These are phyloP conservation scores for Agaricus sinodeliciosus DNA, from an alignment of 768 basidiomycete species.

Conservation along the genomic window DNA sequence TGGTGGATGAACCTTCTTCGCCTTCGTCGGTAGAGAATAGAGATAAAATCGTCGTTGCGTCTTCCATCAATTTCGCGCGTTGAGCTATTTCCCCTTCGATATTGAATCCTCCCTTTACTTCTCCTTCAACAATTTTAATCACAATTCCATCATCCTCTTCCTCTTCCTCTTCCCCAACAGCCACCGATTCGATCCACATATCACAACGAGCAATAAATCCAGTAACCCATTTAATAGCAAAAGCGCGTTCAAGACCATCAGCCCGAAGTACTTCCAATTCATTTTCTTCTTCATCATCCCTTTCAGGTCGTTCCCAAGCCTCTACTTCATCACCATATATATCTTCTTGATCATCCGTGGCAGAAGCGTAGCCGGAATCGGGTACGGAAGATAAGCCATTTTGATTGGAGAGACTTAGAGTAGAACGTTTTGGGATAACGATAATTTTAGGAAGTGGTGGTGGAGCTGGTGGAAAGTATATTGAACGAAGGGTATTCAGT, in stretches of 20 bases:
- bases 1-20: constrained; percentile 27
- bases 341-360: constrained; percentile 49
- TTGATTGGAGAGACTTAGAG: constrained; percentile 22
- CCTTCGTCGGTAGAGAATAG: constrained; percentile 38
- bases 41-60: constrained; percentile 52
- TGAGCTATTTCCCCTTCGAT: constrained; percentile 27
- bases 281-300: constrained; percentile 18
- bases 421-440: constrained; percentile 20
- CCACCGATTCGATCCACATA: constrained; percentile 32
- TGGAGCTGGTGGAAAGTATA: constrained; percentile 39
- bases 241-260: constrained; percentile 62
- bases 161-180: background rate
- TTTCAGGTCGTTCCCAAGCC: constrained; percentile 5
- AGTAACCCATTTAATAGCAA: constrained; percentile 70
- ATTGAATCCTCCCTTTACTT: constrained; percentile 12
- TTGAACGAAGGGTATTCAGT: constrained; percentile 30
- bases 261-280: constrained; percentile 43
- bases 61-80: constrained; percentile 43
- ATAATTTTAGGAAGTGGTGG: constrained; percentile 22
- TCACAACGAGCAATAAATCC: constrained; percentile 59
- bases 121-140: background rate
- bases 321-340: constrained; percentile 20
- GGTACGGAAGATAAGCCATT: constrained; percentile 37
- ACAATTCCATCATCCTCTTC: background rate
- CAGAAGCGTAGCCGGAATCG: constrained; percentile 78